Percentiles rank a stretch among this genome's conserved stretches.
Conservation (phyloP, 1,284 basidiomycete species). For the Ustilago sp. region DNA sequence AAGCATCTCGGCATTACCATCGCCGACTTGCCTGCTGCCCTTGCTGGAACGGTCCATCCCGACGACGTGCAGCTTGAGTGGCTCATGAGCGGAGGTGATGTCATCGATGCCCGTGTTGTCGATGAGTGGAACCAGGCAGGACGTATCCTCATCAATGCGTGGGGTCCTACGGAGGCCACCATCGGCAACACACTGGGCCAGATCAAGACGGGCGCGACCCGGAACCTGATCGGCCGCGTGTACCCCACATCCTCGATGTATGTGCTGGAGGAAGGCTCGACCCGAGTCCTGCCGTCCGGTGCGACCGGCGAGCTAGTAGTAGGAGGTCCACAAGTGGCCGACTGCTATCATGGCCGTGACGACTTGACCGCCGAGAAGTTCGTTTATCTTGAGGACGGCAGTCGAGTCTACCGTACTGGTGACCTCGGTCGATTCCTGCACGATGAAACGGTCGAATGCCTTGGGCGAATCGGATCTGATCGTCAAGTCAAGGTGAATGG, state of each 20-base stretch:
- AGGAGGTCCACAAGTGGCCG: conserved; percentile 66
- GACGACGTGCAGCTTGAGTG: conserved; percentile 61
- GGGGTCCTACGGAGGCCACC: conserved; percentile 67
- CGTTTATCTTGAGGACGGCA: conserved; percentile 52
- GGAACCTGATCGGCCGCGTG: conserved; percentile 60
- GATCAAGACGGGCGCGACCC: conserved; percentile 45
- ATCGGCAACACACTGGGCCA: conserved; percentile 68
- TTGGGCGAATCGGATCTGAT: conserved; percentile 61
- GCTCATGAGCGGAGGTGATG: conserved; percentile 69
- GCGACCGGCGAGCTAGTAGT: conserved; percentile 65
- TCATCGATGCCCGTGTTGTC: conserved; percentile 64
- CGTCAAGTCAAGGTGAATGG: conserved; percentile 68
- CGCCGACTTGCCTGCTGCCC: conserved; percentile 65
- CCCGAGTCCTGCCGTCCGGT: conserved; percentile 43
- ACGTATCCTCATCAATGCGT: conserved; percentile 65
- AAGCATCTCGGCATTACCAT: conserved; percentile 60
- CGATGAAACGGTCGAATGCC: conserved; percentile 62
- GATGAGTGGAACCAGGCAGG: conserved; percentile 59
- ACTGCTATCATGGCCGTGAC: conserved; percentile 62
- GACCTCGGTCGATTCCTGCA: conserved; percentile 65
- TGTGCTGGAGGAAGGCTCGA: conserved; percentile 46
- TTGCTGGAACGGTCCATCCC: conserved; percentile 62
- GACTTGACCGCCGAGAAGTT: conserved; percentile 63
- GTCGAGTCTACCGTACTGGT: conserved; percentile 65
- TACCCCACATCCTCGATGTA: conserved; percentile 59